These are phyloP conservation scores for Hypoxylon intermedium DNA, from an alignment of 495 filamentous ascomycete genomes.

Conservation along the genomic window DNA sequence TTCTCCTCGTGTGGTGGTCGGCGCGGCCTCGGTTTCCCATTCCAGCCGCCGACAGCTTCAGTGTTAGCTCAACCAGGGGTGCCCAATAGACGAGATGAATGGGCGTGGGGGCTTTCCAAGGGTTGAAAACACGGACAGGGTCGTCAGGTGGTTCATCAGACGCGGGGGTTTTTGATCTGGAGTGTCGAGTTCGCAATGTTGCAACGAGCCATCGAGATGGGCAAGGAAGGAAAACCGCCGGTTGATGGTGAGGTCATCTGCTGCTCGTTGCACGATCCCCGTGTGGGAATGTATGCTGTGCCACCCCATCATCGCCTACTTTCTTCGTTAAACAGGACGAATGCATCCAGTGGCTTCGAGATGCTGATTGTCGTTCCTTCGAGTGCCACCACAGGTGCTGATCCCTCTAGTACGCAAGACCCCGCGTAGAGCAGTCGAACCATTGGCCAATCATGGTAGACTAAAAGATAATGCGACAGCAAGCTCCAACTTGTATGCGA, in stretches of 20 bases:
- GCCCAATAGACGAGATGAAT: conserved; percentile 36
- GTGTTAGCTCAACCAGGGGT: conserved; percentile 25
- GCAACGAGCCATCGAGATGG: conserved; percentile 20
- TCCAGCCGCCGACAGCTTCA: conserved; percentile 33
- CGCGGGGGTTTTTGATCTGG: conserved; percentile 19
- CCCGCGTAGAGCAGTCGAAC: conserved; percentile 27
- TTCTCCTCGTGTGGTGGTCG: conserved; percentile 8
- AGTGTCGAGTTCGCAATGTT: conserved; percentile 10
- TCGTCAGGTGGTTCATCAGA: conserved; percentile 35
- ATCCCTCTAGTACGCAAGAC: conserved; percentile 18
- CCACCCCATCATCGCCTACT: conserved; percentile 28
- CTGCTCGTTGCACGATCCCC: conserved; percentile 22
- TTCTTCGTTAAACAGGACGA: conserved; percentile 26
- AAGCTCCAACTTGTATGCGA: conserved; percentile 34
- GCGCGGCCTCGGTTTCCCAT: conserved; percentile 37
- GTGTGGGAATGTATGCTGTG: conserved; percentile 23
- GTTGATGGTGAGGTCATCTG: conserved; percentile 38
- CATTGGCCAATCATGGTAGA: conserved; percentile 37
- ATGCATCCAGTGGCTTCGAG: conserved; percentile 22
- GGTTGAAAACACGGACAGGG: conserved; percentile 22
- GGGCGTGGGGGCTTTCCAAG: conserved; percentile 37
- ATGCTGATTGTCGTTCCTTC: conserved; percentile 31
- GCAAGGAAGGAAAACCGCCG: conserved; percentile 23
- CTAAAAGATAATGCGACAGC: conserved; percentile 26
- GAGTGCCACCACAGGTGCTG: conserved; percentile 22